Conservation (phyloP, 1,139 yeast species). For the Protomyces inouyei region DNA sequence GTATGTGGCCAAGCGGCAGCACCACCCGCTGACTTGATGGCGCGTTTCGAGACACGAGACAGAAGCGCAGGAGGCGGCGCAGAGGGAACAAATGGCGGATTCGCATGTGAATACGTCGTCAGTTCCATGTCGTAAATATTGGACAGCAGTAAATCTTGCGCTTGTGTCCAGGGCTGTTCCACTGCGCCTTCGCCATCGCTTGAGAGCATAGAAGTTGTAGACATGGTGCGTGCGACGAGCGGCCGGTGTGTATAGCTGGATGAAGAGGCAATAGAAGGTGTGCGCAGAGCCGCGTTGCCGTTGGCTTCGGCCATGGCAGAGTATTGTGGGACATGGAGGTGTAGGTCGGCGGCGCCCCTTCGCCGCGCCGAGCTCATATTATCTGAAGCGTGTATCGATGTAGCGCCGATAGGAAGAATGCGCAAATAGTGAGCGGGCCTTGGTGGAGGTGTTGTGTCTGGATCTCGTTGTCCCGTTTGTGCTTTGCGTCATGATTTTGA, state of each 20-base stretch:
- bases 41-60: conserved; percentile 12
- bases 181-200: conserved; percentile 14
- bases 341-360: conserved; percentile 10
- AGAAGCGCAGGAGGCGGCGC: conserved; percentile 24
- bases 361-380: conserved; percentile 1
- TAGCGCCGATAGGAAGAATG: too few species aligned
- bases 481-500: too few species aligned
- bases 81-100: conserved; percentile 19
- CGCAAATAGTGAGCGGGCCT: too few species aligned
- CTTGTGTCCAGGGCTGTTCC: conserved; percentile 17
- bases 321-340: conserved; percentile 17
- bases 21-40: conserved; percentile 8
- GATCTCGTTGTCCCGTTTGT: too few species aligned
- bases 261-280: conserved; percentile 25
- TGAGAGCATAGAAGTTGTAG: conserved; percentile 22
- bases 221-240: conserved; percentile 17
- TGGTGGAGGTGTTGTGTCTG: too few species aligned
- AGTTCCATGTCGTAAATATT: conserved; percentile 7
- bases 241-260: conserved; percentile 20
- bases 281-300: conserved; percentile 17
- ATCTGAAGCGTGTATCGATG: too few species aligned
- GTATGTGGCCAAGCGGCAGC: conserved; percentile 16
- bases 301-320: conserved; percentile 5
- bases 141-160: conserved; percentile 6
- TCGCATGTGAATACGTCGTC: conserved; percentile 19